These are phyloP conservation scores for Spergularia marina DNA, from an alignment of 148 eudicot species.

Conservation along the genomic window DNA sequence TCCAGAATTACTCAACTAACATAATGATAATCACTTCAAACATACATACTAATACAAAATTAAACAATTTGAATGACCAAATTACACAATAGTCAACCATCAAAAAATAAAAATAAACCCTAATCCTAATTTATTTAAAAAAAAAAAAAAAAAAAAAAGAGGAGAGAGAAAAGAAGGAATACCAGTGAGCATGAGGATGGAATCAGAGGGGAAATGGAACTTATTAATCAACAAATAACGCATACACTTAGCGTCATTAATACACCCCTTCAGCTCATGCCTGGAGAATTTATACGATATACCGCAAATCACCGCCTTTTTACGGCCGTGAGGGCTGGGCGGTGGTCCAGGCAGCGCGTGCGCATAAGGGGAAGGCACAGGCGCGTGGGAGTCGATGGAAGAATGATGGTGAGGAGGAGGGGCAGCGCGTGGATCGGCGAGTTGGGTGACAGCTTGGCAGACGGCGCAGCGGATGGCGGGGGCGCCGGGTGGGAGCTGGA, in stretches of 20 bases:
- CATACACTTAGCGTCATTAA: slow-evolving; percentile 97
- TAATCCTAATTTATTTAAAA: neutral
- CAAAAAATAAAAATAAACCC: slow-evolving; percentile 3
- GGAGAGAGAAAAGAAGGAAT: neutral
- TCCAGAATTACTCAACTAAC: neutral
- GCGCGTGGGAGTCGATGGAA: slow-evolving; percentile 19
- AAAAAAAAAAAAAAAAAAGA: neutral
- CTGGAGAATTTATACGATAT: slow-evolving; percentile 62
- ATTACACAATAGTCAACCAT: slow-evolving; percentile 4
- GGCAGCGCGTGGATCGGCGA: slow-evolving; percentile 60
- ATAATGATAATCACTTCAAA: neutral
- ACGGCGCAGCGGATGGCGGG: slow-evolving; percentile 75
- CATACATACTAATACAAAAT: neutral
- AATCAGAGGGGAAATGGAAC: slow-evolving; percentile 68
- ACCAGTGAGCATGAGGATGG: slow-evolving; percentile 94
- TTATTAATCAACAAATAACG: slow-evolving; percentile 55
- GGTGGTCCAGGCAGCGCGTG: slow-evolving; percentile 60
- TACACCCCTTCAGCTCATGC: slow-evolving; percentile 82
- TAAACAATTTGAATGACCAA: neutral
- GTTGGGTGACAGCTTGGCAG: slow-evolving; percentile 61
- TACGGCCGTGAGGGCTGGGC: slow-evolving; percentile 51
- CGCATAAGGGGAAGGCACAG: slow-evolving; percentile 40
- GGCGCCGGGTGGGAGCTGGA: slow-evolving; percentile 84
- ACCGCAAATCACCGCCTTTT: slow-evolving; percentile 88
- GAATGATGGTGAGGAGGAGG: slow-evolving; percentile 21